These are phyloP conservation scores for Xylaria sp. DNA, from an alignment of 2,329 filamentous ascomycete genomes.

Conservation along the genomic window DNA sequence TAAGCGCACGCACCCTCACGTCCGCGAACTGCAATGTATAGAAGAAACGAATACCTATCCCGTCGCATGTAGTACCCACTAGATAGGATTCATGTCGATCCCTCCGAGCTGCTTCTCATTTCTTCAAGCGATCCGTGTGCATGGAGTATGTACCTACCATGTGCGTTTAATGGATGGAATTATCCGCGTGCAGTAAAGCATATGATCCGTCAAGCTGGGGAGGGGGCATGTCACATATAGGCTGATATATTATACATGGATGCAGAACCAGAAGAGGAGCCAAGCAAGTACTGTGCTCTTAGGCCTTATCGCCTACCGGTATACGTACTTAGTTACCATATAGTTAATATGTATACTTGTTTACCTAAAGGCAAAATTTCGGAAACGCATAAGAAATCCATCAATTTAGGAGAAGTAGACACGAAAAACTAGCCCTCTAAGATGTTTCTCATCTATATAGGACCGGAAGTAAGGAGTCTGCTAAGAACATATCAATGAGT, in stretches of 20 bases:
- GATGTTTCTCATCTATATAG: not conserved
- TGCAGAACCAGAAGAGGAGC: not conserved
- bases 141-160: not conserved
- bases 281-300: not conserved
- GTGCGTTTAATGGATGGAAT: constrained; percentile 4
- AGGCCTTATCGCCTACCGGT: no score
- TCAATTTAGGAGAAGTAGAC: not conserved
- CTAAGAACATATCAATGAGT: not conserved
- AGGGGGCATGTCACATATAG: constrained; percentile 18
- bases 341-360: not conserved
- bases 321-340: no score
- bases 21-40: not conserved
- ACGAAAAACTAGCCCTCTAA: not conserved
- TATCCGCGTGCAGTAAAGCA: constrained; percentile 1
- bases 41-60: constrained; percentile 14
- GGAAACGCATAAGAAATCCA: not conserved
- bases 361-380: not conserved
- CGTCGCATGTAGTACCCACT: not conserved
- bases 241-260: constrained; percentile 19
- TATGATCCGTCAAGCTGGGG: not conserved
- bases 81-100: not conserved
- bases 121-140: constrained; percentile 1
- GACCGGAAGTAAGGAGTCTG: not conserved
- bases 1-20: not conserved
- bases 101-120: not conserved